A percentile compares a stretch with the other conserved stretches of the same genome.
Evolutionary conservation across 2,329 filamentous ascomycete species (phyloP).

Genomic region (Colletotrichum higginsianum): DNA sequence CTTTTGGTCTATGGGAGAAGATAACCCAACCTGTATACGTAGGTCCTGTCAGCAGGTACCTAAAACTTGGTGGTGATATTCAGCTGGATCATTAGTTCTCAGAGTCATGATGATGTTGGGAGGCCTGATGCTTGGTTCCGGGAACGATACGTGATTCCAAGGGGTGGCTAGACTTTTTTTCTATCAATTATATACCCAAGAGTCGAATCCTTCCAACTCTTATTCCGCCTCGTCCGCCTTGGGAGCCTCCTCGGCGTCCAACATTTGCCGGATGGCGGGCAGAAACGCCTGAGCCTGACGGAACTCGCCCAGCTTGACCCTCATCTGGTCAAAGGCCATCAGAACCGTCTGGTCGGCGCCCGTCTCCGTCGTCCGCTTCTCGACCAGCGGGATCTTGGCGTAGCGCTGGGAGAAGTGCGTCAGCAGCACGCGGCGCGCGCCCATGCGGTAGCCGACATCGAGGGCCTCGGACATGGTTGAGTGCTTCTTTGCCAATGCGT

Average conservation of each 20-base stretch:
- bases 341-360: constrained; percentile 73
- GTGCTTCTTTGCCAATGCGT: constrained; percentile 91
- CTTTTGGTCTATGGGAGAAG: too few relatives aligned
- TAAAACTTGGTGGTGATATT: too few relatives aligned
- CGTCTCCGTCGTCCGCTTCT: constrained; percentile 53
- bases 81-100: too few relatives aligned
- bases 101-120: too few relatives aligned
- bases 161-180: not conserved
- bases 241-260: constrained; percentile 56
- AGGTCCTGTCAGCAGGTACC: too few relatives aligned
- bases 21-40: too few relatives aligned
- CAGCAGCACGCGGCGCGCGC: constrained; percentile 83
- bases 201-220: not conserved
- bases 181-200: not conserved
- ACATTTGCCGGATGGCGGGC: constrained; percentile 70
- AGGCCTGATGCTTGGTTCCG: too few relatives aligned
- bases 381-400: constrained; percentile 76
- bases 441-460: constrained; percentile 82
- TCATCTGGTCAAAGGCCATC: constrained; percentile 86
- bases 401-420: constrained; percentile 98
- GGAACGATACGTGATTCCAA: too few relatives aligned
- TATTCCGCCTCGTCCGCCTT: constrained; percentile 7
- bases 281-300: constrained; percentile 75
- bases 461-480: constrained; percentile 91
- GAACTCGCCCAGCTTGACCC: constrained; percentile 79